phyloP scores from a whole-genome alignment of 1,139 yeast genomes.

The Saccharomyces hybrid region DNA sequence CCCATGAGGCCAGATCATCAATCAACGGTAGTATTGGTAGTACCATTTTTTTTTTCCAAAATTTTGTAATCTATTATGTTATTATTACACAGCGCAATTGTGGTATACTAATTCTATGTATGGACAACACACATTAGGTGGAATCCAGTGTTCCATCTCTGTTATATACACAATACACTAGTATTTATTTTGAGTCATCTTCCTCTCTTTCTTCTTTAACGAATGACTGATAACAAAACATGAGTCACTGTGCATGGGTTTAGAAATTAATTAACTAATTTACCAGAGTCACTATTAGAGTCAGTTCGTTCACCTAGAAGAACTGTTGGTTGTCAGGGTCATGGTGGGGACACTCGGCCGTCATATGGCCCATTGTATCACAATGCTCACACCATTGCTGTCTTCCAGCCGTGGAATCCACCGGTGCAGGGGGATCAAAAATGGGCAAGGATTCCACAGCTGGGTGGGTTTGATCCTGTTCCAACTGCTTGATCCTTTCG shows the following conservation, averaged over 20 bases:
- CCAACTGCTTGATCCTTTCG: slow-evolving; percentile 8
- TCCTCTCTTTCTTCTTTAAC: not conserved
- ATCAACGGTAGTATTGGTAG: slow-evolving; percentile 28
- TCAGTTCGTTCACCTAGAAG: slow-evolving; percentile 1
- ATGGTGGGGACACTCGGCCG: slow-evolving; percentile 71
- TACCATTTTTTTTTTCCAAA: slow-evolving; percentile 13
- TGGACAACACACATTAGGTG: not conserved
- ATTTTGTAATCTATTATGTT: not conserved
- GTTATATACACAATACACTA: not conserved
- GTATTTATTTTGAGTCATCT: not conserved
- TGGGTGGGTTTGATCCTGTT: slow-evolving; percentile 5
- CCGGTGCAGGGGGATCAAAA: slow-evolving; percentile 41
- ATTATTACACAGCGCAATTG: slow-evolving; percentile 1
- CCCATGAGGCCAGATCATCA: slow-evolving; percentile 7
- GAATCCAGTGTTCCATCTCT: not conserved
- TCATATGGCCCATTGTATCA: slow-evolving; percentile 81
- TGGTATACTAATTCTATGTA: not conserved
- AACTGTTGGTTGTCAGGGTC: not conserved
- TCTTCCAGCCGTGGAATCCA: slow-evolving; percentile 71
- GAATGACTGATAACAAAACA: not conserved
- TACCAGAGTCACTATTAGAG: slow-evolving; percentile 1
- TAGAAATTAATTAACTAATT: not conserved
- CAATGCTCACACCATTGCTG: slow-evolving; percentile 86
- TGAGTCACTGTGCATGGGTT: slow-evolving; percentile 1
- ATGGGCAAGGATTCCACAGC: slow-evolving; percentile 43